Base-by-base conservation (phyloP, 768 basidiomycete genomes). In the Hygrocybe coccinea region DNA sequence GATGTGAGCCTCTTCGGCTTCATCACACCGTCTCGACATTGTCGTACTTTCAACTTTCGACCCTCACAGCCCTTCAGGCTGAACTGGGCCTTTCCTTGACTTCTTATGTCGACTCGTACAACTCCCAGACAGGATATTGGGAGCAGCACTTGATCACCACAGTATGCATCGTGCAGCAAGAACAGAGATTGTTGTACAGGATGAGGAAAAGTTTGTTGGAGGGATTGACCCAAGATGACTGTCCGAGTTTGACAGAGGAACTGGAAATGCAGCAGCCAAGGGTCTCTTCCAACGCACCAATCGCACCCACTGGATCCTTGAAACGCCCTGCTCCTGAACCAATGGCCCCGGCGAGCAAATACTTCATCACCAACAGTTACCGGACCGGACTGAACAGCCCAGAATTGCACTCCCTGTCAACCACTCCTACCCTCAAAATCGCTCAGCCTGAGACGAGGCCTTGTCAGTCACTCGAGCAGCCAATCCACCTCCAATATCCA, bases 111-210 rank as follows among this genome's bases (percentile, higher is more conserved):
- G 86, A 88, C 59, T 74, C 81, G 2, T 87, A 77, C 64, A 79
- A 83, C 55, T 72, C 76, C 7, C 56, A 64, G 1, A 76, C 82
- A 0, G 72, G 77, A 0, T 78, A 83, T 52, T 88, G 86, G 86
- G 85, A 86, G 51, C 85, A 86, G 57, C 84, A 86, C 61, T 73
- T 77, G 37, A 76, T 84, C 56, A 73, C 73, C 38, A 77, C 81
- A 14, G 84, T 87, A 3, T 78, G 84, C 35, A 62, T 80, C 36
- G 80, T 87, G 39, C 76, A 77, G 45, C 75, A 73, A 1, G 82
- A 83, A 58, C 84, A 87, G 58, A 74, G 85, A 29, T 65, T 87
- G 33, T 66, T 88, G 7, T 87, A 85, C 68, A 78, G 82, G 57
- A 69, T 80, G 9, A 74, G 86, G 10, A 79, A 79, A 64, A 79